phyloP scores from a whole-genome alignment of 2,329 filamentous ascomycete genomes.

The Gyromitra esculenta region DNA sequence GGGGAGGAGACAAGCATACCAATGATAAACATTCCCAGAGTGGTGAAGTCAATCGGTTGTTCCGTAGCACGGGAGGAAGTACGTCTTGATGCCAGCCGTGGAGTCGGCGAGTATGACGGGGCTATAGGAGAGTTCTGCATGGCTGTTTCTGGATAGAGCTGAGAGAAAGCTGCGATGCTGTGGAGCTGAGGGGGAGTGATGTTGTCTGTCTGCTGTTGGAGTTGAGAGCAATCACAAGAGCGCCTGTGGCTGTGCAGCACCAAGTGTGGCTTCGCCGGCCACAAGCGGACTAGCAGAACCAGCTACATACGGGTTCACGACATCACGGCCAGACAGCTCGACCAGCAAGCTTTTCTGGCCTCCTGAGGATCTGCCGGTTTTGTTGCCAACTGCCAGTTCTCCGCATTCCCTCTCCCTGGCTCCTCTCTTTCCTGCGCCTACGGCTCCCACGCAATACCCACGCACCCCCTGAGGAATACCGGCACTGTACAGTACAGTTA shows the following conservation, averaged over 20 bases:
- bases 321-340: constrained; percentile 15
- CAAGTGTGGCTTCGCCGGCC: constrained; percentile 1
- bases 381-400: neutral
- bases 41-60: constrained; percentile 70
- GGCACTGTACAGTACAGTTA: neutral
- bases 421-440: neutral
- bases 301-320: constrained; percentile 12
- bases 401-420: neutral
- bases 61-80: neutral
- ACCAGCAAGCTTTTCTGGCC: constrained; percentile 4
- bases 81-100: constrained; percentile 17
- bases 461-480: neutral
- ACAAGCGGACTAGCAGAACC: neutral
- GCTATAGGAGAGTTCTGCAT: constrained; percentile 22
- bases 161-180: neutral
- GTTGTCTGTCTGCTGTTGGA: neutral
- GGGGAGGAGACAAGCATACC: constrained; percentile 63
- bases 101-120: neutral
- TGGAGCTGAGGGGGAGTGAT: neutral
- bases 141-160: neutral
- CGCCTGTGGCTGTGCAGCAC: neutral
- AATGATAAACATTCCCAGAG: constrained; percentile 78
- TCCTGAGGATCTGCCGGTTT: neutral
- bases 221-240: neutral
- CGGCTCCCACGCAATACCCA: neutral